Conservation (phyloP, 805 yeast species). For the Tetrapisispora fleetii region DNA sequence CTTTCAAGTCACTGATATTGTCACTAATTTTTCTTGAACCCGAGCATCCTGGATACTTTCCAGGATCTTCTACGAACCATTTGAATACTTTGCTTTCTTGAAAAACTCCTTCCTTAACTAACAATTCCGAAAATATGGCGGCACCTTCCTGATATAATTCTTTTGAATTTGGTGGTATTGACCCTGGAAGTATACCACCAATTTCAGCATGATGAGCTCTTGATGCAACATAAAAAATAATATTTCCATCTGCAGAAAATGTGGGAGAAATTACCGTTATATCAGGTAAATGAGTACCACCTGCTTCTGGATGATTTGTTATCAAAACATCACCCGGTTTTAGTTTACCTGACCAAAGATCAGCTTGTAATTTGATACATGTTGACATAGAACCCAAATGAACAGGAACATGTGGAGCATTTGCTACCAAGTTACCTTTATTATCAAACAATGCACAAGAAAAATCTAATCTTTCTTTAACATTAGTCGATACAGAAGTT, state of each 20-base stretch:
- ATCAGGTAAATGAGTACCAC: slow-evolving; percentile 86
- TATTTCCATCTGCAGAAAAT: slow-evolving; percentile 43
- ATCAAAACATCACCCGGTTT: slow-evolving; percentile 67
- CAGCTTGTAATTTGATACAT: slow-evolving; percentile 58
- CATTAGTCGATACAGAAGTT: slow-evolving; percentile 74
- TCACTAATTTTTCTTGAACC: slow-evolving; percentile 82
- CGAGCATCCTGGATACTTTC: slow-evolving; percentile 73
- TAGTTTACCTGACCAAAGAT: slow-evolving; percentile 53
- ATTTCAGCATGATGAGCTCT: slow-evolving; percentile 96
- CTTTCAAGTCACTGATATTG: slow-evolving; percentile 73
- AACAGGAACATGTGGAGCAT: slow-evolving; percentile 84
- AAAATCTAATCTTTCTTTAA: slow-evolving; percentile 73
- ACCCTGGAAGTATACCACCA: slow-evolving; percentile 86
- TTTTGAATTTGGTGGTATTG: slow-evolving; percentile 89
- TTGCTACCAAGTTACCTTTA: slow-evolving; percentile 71
- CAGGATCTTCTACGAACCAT: slow-evolving; percentile 61
- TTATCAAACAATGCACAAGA: slow-evolving; percentile 77
- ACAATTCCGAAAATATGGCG: slow-evolving; percentile 63
- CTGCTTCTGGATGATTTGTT: slow-evolving; percentile 72
- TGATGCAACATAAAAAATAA: slow-evolving; percentile 83
- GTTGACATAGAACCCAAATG: slow-evolving; percentile 83
- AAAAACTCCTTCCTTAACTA: slow-evolving; percentile 63
- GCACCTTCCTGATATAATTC: slow-evolving; percentile 88
- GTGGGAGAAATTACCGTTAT: slow-evolving; percentile 91
- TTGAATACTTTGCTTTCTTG: slow-evolving; percentile 61